Evolutionary conservation across 2,329 filamentous ascomycete species (phyloP).

Genomic region (Teratosphaeria viscida): DNA sequence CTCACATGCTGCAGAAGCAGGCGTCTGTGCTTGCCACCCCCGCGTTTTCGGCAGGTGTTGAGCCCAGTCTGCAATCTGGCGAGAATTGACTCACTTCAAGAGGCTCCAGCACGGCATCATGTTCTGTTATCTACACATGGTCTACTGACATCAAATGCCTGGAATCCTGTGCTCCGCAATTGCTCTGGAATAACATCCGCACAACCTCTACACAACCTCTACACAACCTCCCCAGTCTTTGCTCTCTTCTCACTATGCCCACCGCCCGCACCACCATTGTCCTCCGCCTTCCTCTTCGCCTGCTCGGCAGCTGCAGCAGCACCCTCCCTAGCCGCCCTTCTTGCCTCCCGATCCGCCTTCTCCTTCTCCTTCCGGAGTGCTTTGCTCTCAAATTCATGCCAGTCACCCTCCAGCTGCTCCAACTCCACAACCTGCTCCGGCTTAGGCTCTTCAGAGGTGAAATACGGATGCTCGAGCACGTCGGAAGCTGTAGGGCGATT

Average conservation of each 20-base stretch:
- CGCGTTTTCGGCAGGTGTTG: no score
- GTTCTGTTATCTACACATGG: background rate
- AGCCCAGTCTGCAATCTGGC: no score
- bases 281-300: conserved; percentile 23
- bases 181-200: background rate
- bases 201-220: background rate
- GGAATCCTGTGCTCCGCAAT: background rate
- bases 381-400: conserved; percentile 98
- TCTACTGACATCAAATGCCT: background rate
- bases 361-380: conserved; percentile 84
- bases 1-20: no score
- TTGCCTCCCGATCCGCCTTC: conserved; percentile 48
- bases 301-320: conserved; percentile 27
- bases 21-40: no score
- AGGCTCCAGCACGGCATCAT: background rate
- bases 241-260: conserved; percentile 5
- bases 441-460: conserved; percentile 67
- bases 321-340: conserved; percentile 31
- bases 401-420: conserved; percentile 75
- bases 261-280: conserved; percentile 1
- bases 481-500: conserved; percentile 75
- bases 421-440: conserved; percentile 75
- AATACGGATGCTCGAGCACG: conserved; percentile 80
- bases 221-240: background rate
- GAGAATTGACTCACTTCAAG: background rate